Percentiles rank a stretch among this genome's conserved stretches.
phyloP scores from a whole-genome alignment of 306 rosid genomes.

The Gynostemma pentaphyllum region DNA sequence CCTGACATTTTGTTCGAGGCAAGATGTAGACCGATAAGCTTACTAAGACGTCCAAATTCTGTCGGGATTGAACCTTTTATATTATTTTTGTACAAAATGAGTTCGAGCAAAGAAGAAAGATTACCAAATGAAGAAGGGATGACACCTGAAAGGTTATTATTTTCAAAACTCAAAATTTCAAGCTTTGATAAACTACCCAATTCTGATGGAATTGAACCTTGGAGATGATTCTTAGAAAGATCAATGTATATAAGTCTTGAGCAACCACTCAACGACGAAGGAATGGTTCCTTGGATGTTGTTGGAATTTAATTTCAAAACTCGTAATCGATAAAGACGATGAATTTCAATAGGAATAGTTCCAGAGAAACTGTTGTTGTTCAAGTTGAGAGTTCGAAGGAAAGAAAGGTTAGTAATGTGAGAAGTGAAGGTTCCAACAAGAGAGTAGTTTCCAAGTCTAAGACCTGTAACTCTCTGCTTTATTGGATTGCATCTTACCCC shows the following conservation, averaged over 20 bases:
- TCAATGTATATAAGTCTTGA: constrained; percentile 25
- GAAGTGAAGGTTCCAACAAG: too few relatives aligned
- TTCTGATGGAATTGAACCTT: neutral
- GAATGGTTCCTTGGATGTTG: neutral
- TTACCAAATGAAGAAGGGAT: neutral
- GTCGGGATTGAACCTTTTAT: neutral
- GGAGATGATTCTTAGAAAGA: neutral
- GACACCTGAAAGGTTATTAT: neutral
- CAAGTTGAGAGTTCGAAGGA: neutral
- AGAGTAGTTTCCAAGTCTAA: neutral
- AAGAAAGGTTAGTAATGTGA: too few relatives aligned
- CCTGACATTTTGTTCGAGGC: neutral
- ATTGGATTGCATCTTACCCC: neutral
- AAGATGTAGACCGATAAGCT: neutral
- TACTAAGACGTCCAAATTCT: neutral
- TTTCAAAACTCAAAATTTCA: neutral
- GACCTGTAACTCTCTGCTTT: neutral
- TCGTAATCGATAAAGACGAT: neutral
- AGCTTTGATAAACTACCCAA: neutral
- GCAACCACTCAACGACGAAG: constrained; percentile 8
- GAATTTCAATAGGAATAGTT: neutral
- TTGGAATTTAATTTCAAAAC: neutral
- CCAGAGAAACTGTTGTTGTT: neutral
- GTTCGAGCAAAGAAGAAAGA: neutral
- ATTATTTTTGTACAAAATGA: neutral